Conservation (phyloP, 2,329 filamentous ascomycete species). For the Colletotrichum gigasporum region DNA sequence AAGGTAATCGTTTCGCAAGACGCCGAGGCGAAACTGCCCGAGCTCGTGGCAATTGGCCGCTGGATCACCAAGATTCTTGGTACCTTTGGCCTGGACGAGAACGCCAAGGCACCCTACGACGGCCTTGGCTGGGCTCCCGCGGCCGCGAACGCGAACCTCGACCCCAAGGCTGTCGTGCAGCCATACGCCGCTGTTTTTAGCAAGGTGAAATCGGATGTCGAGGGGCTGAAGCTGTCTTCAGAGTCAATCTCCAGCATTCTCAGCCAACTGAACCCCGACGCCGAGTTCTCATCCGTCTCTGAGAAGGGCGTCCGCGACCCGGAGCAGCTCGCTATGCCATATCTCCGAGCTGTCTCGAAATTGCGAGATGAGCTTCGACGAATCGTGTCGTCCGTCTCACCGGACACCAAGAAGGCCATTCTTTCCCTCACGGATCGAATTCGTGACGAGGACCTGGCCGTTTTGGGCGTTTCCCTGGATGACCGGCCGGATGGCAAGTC, state of each 20-base stretch:
- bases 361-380: slow-evolving; percentile 71
- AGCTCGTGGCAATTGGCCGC: slow-evolving; percentile 68
- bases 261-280: slow-evolving; percentile 50
- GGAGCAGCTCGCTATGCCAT: slow-evolving; percentile 64
- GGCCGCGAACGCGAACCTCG: slow-evolving; percentile 46
- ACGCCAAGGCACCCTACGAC: slow-evolving; percentile 62
- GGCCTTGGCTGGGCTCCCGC: slow-evolving; percentile 64
- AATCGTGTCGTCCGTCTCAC: slow-evolving; percentile 56
- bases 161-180: slow-evolving; percentile 54
- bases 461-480: slow-evolving; percentile 87
- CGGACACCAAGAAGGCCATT: slow-evolving; percentile 73
- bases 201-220: slow-evolving; percentile 56
- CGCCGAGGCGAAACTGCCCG: slow-evolving; percentile 53
- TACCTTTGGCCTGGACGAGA: slow-evolving; percentile 82
- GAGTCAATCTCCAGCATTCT: slow-evolving; percentile 54
- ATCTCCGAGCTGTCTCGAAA: slow-evolving; percentile 62
- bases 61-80: slow-evolving; percentile 88
- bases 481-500: slow-evolving; percentile 75
- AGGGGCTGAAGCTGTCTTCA: slow-evolving; percentile 58
- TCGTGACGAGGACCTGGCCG: slow-evolving; percentile 82
- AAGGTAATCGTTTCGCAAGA: slow-evolving; percentile 49
- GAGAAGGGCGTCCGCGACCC: slow-evolving; percentile 58
- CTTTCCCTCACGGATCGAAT: slow-evolving; percentile 82
- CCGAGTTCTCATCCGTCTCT: slow-evolving; percentile 57
- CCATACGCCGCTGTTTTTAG: slow-evolving; percentile 56